Base-by-base conservation (phyloP, 2,329 filamentous ascomycete species). In the Magnaporthiopsis incrustans region DNA sequence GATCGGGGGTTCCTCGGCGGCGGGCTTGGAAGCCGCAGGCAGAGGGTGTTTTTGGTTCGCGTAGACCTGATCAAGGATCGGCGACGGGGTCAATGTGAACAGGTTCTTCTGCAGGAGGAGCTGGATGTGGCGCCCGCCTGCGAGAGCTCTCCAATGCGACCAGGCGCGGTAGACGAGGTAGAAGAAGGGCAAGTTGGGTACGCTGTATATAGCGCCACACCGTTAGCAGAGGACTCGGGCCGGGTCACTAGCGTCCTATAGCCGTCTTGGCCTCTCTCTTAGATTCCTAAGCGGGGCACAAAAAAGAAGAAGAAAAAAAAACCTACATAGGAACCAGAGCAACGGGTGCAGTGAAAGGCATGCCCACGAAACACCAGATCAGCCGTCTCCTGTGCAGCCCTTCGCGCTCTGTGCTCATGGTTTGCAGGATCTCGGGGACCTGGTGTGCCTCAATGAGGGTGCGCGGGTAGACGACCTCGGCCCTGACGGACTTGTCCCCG, bases 181-280 rank as follows among this genome's bases (percentile, higher is more conserved):
- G 80, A 98, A 98, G 81, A 98, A 98, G 25, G 95, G 95, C 15
- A 99, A 81, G 73, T 99, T 97, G 50, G 94, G 93, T 67, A 97
- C 83, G 67, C 91, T 96, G 69, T 14, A 57, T 25, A 27, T 57
- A 50, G 4, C 2, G 27, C 27, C 27, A 30, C 1, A 30, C 30
- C 32, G 50, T 62, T 26, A 62, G 61, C 50, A 30, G 27, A n/a
- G 57, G 14, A 7, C 12, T 27, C 57, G 18, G 57, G 12, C 33
- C 30, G 7, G 30, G 30, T 30, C 30, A 30, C 30, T 12, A 58
- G 14, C 11, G 14, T 30, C 65, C 50, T 53, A 27, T 11, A 22
- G 44, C 22, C 44, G 22, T 22, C 44, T 6, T 10, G 44, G 2
- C 8, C 2, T 18, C 44, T 25, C 44, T 50, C 32, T 15, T 63